A percentile compares a stretch with the other conserved stretches of the same genome.
Conservation (phyloP, 2,329 filamentous ascomycete genomes). For the Paradendryphiella salina region DNA sequence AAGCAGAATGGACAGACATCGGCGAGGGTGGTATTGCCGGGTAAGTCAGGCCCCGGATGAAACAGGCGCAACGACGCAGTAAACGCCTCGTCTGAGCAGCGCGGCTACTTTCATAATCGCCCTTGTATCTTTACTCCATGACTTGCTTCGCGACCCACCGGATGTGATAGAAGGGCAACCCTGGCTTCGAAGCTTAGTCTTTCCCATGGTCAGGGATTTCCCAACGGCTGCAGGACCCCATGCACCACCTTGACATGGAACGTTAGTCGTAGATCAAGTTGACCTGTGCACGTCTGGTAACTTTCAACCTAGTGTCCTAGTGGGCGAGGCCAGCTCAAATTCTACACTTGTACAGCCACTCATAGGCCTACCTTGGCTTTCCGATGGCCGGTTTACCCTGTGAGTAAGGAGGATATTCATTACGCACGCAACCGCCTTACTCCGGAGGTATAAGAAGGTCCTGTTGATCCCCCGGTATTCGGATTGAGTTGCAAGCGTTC, state of each 20-base stretch:
- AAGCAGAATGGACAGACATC: conserved; percentile 15
- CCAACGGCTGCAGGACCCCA: conserved; percentile 36
- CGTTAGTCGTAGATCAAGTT: conserved; percentile 41
- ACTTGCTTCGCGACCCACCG: conserved; percentile 22
- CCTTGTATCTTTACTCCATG: conserved; percentile 6
- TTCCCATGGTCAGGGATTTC: conserved; percentile 23
- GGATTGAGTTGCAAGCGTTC: conserved; percentile 24
- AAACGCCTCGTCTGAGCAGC: conserved; percentile 1
- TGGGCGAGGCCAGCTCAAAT: conserved; percentile 29
- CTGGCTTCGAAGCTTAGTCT: conserved; percentile 24
- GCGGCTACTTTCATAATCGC: conserved; percentile 5
- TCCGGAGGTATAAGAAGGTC: conserved; percentile 20
- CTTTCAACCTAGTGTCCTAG: conserved; percentile 28
- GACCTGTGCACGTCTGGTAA: conserved; percentile 26
- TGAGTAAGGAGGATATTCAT: conserved; percentile 15
- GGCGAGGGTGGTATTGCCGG: conserved; percentile 19
- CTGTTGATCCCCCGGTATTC: conserved; percentile 24
- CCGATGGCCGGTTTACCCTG: conserved; percentile 20
- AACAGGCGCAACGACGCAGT: conserved; percentile 10
- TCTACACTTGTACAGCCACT: conserved; percentile 11
- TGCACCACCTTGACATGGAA: conserved; percentile 35
- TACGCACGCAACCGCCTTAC: conserved; percentile 36
- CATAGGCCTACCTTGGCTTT: conserved; percentile 5
- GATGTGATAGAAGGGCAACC: conserved; percentile 11
- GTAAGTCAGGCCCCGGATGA: conserved; percentile 7